These are phyloP conservation scores for Sarcodon sp. DNA, from an alignment of 768 basidiomycete genomes.

Conservation along the genomic window DNA sequence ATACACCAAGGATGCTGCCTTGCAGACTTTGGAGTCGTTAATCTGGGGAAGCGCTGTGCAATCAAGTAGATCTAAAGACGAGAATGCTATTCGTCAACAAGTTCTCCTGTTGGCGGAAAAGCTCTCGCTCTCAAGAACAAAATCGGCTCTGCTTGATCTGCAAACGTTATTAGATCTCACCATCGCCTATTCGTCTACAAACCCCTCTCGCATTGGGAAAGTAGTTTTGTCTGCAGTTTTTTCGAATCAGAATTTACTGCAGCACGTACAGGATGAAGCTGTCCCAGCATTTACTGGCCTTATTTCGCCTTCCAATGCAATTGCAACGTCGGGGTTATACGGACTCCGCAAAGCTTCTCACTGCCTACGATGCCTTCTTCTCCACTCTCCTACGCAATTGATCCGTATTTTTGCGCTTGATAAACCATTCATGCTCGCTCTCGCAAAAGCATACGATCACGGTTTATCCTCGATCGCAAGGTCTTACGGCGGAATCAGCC, in stretches of 20 bases:
- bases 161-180: slow-evolving; percentile 51
- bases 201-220: slow-evolving; percentile 29
- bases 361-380: slow-evolving; percentile 41
- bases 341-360: slow-evolving; percentile 50
- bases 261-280: slow-evolving; percentile 25
- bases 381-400: slow-evolving; percentile 32
- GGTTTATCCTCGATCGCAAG: slow-evolving; percentile 41
- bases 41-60: slow-evolving; percentile 35
- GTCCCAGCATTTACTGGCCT: slow-evolving; percentile 41
- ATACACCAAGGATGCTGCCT: slow-evolving; percentile 45
- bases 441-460: slow-evolving; percentile 48
- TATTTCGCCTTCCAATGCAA: slow-evolving; percentile 23
- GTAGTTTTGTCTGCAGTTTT: slow-evolving; percentile 28
- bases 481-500: slow-evolving; percentile 44
- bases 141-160: slow-evolving; percentile 23
- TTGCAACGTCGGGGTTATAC: slow-evolving; percentile 35
- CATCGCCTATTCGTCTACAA: slow-evolving; percentile 36
- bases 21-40: slow-evolving; percentile 35
- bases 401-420: slow-evolving; percentile 37
- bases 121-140: slow-evolving; percentile 21
- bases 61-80: slow-evolving; percentile 15
- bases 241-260: slow-evolving; percentile 19
- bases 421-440: slow-evolving; percentile 37
- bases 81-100: slow-evolving; percentile 32
- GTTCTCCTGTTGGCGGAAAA: slow-evolving; percentile 46